Percentiles rank a stretch among this genome's conserved stretches.
phyloP scores from a whole-genome alignment of 148 eudicot genomes.

The Rheum nobile region DNA sequence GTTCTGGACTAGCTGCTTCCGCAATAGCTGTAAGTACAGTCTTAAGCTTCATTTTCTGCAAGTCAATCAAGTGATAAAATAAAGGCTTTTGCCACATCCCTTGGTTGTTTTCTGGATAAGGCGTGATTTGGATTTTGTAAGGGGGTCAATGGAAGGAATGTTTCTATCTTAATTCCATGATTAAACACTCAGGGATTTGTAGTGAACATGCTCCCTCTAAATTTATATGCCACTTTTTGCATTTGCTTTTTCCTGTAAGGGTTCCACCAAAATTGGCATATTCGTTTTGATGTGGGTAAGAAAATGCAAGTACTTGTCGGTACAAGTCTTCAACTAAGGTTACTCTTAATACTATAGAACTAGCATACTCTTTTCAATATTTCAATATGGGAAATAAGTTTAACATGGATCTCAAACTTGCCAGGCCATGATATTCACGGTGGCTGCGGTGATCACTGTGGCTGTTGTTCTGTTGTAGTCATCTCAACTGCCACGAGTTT shows the following conservation, averaged over 20 bases:
- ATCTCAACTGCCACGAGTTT: conserved; percentile 3
- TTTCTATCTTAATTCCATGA: too few species aligned
- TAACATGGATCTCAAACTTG: not conserved
- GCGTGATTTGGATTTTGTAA: not conserved
- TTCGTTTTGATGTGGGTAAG: too few species aligned
- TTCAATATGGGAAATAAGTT: not conserved
- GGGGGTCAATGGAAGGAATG: too few species aligned
- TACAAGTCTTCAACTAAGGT: too few species aligned
- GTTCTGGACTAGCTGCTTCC: conserved; percentile 52
- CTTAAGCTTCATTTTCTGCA: not conserved
- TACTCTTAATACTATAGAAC: too few species aligned
- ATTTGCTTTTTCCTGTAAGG: too few species aligned
- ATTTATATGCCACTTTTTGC: too few species aligned
- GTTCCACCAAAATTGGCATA: too few species aligned
- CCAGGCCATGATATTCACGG: conserved; percentile 41
- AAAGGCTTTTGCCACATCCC: not conserved
- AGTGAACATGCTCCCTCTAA: too few species aligned
- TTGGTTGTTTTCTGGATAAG: not conserved
- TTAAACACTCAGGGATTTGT: too few species aligned
- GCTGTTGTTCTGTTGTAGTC: conserved; percentile 26
- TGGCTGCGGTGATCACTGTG: conserved; percentile 23
- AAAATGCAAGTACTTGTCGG: too few species aligned
- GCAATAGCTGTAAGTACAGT: conserved; percentile 47
- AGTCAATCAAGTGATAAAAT: not conserved
- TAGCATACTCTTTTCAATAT: not conserved